phyloP scores from a whole-genome alignment of 106 monocot genomes.

The Vanilla planifolia region DNA sequence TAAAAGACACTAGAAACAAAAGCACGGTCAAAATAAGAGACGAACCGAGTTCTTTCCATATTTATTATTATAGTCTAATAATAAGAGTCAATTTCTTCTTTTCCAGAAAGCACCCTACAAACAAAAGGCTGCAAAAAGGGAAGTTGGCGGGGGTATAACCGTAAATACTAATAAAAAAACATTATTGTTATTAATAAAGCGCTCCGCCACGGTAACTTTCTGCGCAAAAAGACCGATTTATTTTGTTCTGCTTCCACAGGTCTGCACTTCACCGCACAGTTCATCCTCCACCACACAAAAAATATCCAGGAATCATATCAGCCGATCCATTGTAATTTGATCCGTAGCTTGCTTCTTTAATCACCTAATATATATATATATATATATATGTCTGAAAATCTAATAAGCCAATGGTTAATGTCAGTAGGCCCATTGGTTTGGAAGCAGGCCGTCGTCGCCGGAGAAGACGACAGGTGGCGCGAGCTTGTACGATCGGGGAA shows the following conservation, averaged over 20 bases:
- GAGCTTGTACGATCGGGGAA: background rate
- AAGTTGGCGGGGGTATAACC: background rate
- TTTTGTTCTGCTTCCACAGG: too few relatives aligned
- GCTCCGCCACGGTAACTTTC: background rate
- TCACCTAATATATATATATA: background rate
- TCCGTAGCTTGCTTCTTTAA: background rate
- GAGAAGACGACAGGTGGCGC: background rate
- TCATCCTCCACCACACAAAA: background rate
- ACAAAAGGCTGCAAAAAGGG: background rate
- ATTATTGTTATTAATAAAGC: too few relatives aligned
- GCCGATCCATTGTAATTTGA: background rate
- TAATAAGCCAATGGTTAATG: background rate
- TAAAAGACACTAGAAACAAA: too few relatives aligned
- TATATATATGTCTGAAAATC: background rate
- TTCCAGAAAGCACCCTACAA: background rate
- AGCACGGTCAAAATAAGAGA: too few relatives aligned
- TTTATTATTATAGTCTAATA: background rate
- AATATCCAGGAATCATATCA: background rate
- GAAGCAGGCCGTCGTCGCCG: background rate
- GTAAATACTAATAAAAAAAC: background rate
- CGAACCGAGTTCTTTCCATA: background rate
- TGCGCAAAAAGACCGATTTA: background rate
- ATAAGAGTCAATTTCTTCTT: background rate
- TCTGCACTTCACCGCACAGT: too few relatives aligned
- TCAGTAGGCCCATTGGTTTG: slow-evolving; percentile 19